Conservation (phyloP, 768 basidiomycete species). For the Lactarius akahatsu region DNA sequence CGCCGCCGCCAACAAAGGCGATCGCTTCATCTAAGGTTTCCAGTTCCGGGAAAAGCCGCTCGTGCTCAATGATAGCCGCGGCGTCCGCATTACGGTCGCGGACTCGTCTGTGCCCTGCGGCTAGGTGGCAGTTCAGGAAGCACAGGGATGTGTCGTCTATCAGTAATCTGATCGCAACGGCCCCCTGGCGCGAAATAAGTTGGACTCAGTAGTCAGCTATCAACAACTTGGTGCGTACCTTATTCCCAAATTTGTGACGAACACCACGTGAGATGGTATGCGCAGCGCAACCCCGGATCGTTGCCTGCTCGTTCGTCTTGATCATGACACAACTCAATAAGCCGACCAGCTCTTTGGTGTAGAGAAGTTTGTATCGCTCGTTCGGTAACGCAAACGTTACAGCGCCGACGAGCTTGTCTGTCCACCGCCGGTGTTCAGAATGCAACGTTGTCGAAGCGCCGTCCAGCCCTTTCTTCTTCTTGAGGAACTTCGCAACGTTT, state of each 20-base stretch:
- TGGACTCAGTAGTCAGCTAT: background rate
- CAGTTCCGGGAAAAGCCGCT: slow-evolving; percentile 54
- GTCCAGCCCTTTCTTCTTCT: slow-evolving; percentile 63
- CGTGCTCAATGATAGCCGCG: slow-evolving; percentile 83
- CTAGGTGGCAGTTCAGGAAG: slow-evolving; percentile 95
- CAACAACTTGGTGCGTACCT: slow-evolving; percentile 52
- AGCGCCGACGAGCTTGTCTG: slow-evolving; percentile 70
- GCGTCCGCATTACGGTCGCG: slow-evolving; percentile 85
- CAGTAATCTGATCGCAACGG: slow-evolving; percentile 84
- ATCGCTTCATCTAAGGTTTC: slow-evolving; percentile 53
- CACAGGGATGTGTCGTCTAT: slow-evolving; percentile 92
- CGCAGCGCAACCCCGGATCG: slow-evolving; percentile 68
- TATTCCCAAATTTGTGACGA: slow-evolving; percentile 92
- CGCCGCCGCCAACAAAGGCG: slow-evolving; percentile 85
- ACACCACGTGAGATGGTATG: slow-evolving; percentile 89
- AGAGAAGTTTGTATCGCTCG: slow-evolving; percentile 72
- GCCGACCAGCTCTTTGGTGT: slow-evolving; percentile 89
- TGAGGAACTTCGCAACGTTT: slow-evolving; percentile 86
- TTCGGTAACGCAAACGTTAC: slow-evolving; percentile 72
- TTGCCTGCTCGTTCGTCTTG: slow-evolving; percentile 59
- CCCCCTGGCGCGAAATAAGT: slow-evolving; percentile 55
- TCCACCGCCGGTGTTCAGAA: slow-evolving; percentile 84
- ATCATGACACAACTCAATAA: slow-evolving; percentile 78
- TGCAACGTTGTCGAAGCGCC: slow-evolving; percentile 81
- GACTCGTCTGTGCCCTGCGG: slow-evolving; percentile 87